Evolutionary conservation across 306 rosid genomes (phyloP).

Genomic region (Ochetophila trinervis): DNA sequence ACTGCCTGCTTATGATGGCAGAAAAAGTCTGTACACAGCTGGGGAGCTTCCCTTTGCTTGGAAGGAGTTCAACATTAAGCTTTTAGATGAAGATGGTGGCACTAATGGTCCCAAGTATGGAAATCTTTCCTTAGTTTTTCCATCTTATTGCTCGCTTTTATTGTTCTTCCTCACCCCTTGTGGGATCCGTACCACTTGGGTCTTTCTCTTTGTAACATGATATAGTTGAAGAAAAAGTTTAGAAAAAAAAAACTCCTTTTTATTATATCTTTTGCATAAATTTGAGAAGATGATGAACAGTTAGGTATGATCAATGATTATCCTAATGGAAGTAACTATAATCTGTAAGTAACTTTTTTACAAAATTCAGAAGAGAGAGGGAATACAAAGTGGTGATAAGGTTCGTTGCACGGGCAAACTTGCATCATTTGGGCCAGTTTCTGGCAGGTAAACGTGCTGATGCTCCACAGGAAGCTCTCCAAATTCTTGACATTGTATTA

Average conservation of each 20-base stretch:
- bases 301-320: not conserved
- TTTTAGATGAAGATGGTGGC: slow-evolving; percentile 69
- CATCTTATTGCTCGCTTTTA: slow-evolving; percentile 2
- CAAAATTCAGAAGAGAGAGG: slow-evolving; percentile 60
- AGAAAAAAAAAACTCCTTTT: not conserved
- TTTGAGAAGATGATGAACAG: slow-evolving; percentile 6
- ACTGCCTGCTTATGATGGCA: slow-evolving; percentile 97
- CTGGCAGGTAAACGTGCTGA: slow-evolving; percentile 87
- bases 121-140: slow-evolving; percentile 14
- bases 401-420: slow-evolving; percentile 87
- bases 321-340: slow-evolving; percentile 14
- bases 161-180: not conserved
- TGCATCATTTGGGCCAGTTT: slow-evolving; percentile 95
- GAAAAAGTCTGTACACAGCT: slow-evolving; percentile 93
- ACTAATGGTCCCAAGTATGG: slow-evolving; percentile 73
- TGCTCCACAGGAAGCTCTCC: slow-evolving; percentile 91
- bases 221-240: not conserved
- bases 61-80: slow-evolving; percentile 83
- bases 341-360: not conserved
- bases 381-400: slow-evolving; percentile 78
- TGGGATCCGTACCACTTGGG: no score
- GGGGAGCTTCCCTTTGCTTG: slow-evolving; percentile 89
- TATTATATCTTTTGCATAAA: not conserved
- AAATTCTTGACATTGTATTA: slow-evolving; percentile 82
- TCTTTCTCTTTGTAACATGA: no score